Evolutionary conservation across 805 yeast species (phyloP).

Genomic region (Schwanniomyces occidentalis): DNA sequence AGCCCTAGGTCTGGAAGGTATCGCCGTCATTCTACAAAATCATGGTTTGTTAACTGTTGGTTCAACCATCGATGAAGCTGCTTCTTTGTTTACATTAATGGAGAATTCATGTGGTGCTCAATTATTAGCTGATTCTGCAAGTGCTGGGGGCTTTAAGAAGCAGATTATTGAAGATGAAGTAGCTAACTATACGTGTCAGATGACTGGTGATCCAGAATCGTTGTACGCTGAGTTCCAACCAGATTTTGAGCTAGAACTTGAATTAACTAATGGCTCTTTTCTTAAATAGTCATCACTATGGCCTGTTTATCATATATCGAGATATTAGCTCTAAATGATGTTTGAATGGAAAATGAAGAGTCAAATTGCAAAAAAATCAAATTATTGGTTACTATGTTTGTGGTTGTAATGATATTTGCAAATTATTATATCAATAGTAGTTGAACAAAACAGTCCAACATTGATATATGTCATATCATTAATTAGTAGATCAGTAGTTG

Average conservation of each 20-base stretch:
- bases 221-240: slow-evolving; percentile 75
- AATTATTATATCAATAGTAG: too few relatives aligned
- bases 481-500: too few relatives aligned
- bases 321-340: too few relatives aligned
- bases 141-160: slow-evolving; percentile 38
- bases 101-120: slow-evolving; percentile 33
- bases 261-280: slow-evolving; percentile 4
- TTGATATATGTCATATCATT: too few relatives aligned
- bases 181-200: slow-evolving; percentile 64
- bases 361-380: too few relatives aligned
- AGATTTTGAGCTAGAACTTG: slow-evolving; percentile 49
- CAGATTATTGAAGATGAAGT: slow-evolving; percentile 56
- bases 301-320: too few relatives aligned
- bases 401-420: too few relatives aligned
- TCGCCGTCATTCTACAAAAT: slow-evolving; percentile 31
- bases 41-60: slow-evolving; percentile 39
- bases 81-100: slow-evolving; percentile 31
- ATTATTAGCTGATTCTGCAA: slow-evolving; percentile 41
- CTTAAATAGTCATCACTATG: too few relatives aligned
- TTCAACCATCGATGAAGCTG: slow-evolving; percentile 37
- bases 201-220: slow-evolving; percentile 64
- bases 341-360: too few relatives aligned
- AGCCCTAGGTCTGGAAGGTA: slow-evolving; percentile 28
- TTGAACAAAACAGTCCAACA: too few relatives aligned
- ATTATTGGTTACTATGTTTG: too few relatives aligned